Conservation (phyloP, 768 basidiomycete genomes). For the Vararia minispora region DNA sequence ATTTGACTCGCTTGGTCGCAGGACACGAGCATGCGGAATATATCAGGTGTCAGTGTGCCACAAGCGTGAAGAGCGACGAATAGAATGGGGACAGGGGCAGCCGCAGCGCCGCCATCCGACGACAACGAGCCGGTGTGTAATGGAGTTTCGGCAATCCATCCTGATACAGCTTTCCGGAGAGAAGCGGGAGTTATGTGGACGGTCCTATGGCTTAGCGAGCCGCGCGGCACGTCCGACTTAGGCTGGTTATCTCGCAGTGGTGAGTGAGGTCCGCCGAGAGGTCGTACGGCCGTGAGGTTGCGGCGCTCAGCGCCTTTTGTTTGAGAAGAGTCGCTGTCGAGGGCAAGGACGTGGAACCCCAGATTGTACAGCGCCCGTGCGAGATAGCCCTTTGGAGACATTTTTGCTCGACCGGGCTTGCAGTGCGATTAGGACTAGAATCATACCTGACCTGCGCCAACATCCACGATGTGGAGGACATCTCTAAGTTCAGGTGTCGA, state of each 20-base stretch:
- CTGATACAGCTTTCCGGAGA: constrained; percentile 33
- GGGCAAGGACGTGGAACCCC: constrained; percentile 44
- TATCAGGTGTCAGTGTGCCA: constrained; percentile 59
- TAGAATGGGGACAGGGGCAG: constrained; percentile 31
- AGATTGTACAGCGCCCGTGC: constrained; percentile 34
- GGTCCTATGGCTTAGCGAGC: constrained; percentile 44
- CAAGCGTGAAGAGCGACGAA: constrained; percentile 68
- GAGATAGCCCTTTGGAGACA: constrained; percentile 41
- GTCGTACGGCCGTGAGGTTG: constrained; percentile 18
- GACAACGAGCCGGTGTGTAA: constrained; percentile 1
- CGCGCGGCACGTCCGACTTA: constrained; percentile 9
- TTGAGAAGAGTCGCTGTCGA: constrained; percentile 52
- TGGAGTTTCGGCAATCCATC: constrained; percentile 36
- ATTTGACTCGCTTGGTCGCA: not conserved
- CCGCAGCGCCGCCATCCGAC: not conserved
- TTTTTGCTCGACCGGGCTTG: not conserved
- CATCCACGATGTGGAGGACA: constrained; percentile 45
- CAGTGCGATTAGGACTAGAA: not conserved
- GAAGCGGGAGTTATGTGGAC: constrained; percentile 40
- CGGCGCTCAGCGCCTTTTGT: constrained; percentile 45
- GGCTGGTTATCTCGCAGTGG: constrained; percentile 9
- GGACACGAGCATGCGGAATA: constrained; percentile 37
- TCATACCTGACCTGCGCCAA: constrained; percentile 61
- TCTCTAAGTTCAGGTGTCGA: constrained; percentile 14
- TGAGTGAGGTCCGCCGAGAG: constrained; percentile 8